Evolutionary conservation across 345 rosid species (phyloP).

Genomic region (Aegle marmelos): DNA sequence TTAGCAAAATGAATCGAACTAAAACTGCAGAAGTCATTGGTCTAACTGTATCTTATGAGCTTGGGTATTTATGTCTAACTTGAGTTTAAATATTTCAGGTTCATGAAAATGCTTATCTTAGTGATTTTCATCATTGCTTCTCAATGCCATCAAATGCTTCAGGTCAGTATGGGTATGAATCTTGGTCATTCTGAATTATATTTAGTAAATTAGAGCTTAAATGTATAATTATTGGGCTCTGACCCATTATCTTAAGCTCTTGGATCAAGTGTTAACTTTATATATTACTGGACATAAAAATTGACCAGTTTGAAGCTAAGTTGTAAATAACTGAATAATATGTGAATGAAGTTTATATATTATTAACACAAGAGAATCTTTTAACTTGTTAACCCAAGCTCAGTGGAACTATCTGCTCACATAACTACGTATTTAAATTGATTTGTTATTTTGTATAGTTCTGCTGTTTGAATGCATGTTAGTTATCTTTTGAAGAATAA

Average conservation of each 20-base stretch:
- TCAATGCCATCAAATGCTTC: slow-evolving; percentile 71
- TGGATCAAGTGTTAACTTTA: background rate
- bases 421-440: background rate
- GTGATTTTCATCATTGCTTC: slow-evolving; percentile 94
- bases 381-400: background rate
- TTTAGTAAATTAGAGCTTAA: background rate
- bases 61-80: slow-evolving; percentile 12
- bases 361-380: no score
- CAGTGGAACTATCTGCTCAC: background rate
- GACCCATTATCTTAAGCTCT: background rate
- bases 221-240: background rate
- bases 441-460: background rate
- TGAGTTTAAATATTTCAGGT: slow-evolving; percentile 46
- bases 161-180: slow-evolving; percentile 40
- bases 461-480: background rate
- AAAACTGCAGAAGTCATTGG: background rate
- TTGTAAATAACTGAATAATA: background rate
- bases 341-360: background rate
- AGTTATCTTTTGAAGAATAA: background rate
- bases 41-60: background rate
- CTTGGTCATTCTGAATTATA: background rate
- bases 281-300: background rate
- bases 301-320: background rate
- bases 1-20: background rate
- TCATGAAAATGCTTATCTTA: slow-evolving; percentile 92